phyloP scores from a whole-genome alignment of 108 stramenopile species.

The Cylindrotheca fusiformis region DNA sequence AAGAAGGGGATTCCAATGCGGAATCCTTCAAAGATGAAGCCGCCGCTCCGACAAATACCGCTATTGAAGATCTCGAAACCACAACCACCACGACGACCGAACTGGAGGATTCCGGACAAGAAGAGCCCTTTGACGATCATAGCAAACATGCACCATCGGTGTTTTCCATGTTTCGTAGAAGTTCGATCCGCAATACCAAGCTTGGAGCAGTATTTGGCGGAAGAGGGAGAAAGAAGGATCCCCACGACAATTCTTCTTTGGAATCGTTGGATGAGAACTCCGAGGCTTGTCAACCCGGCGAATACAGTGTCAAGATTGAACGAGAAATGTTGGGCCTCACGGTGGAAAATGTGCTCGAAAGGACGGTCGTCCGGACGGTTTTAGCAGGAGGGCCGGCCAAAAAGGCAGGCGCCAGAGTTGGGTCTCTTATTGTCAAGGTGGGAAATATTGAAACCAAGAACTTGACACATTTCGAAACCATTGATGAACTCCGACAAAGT shows the following conservation, averaged over 20 bases:
- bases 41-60: neutral
- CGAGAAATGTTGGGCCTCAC: conserved; percentile 89
- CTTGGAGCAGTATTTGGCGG: conserved; percentile 21
- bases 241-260: conserved; percentile 11
- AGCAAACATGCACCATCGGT: conserved; percentile 10
- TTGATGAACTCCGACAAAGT: conserved; percentile 84
- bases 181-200: conserved; percentile 14
- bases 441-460: conserved; percentile 79
- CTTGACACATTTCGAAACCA: conserved; percentile 88
- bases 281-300: conserved; percentile 24
- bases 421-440: conserved; percentile 80
- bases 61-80: neutral
- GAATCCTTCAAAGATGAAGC: conserved; percentile 6
- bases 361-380: conserved; percentile 85
- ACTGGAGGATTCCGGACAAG: conserved; percentile 13
- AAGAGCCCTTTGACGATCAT: neutral
- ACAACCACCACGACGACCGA: conserved; percentile 4
- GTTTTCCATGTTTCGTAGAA: conserved; percentile 33
- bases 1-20: neutral
- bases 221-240: conserved; percentile 9
- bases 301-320: conserved; percentile 70
- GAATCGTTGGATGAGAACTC: conserved; percentile 1
- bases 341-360: conserved; percentile 88
- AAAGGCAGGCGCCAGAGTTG: conserved; percentile 78
- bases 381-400: conserved; percentile 80